phyloP scores from a whole-genome alignment of 2,329 filamentous ascomycete genomes.

The Bisporella sp. region DNA sequence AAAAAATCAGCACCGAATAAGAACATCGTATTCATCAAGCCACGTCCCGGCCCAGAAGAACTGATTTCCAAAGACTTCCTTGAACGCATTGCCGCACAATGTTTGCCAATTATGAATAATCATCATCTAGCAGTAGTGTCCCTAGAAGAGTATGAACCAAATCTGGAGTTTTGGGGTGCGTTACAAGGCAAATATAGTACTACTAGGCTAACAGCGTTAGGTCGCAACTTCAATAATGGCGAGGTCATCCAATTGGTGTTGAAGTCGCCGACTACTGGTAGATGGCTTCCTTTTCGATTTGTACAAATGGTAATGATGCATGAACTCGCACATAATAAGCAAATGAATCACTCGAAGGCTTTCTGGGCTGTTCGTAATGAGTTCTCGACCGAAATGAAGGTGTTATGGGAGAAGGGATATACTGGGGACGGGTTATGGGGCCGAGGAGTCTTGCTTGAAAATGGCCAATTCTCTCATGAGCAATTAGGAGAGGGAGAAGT shows the following conservation, averaged over 20 bases:
- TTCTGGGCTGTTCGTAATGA: constrained; percentile 77
- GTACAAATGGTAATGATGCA: constrained; percentile 97
- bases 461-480: constrained; percentile 51
- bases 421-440: constrained; percentile 83
- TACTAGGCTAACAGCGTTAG: constrained; percentile 34
- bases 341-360: constrained; percentile 80
- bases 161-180: constrained; percentile 61
- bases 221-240: constrained; percentile 85
- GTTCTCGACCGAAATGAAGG: constrained; percentile 65
- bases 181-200: not conserved
- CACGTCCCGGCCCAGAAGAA: constrained; percentile 58
- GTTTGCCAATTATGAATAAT: constrained; percentile 63
- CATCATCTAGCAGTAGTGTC: constrained; percentile 58
- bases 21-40: constrained; percentile 79
- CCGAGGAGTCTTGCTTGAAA: constrained; percentile 54
- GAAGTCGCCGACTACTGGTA: constrained; percentile 53
- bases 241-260: constrained; percentile 83
- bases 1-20: constrained; percentile 68
- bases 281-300: constrained; percentile 75
- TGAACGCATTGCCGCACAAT: constrained; percentile 74
- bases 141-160: constrained; percentile 76
- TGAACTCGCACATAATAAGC: constrained; percentile 72
- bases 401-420: constrained; percentile 63
- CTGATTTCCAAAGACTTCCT: constrained; percentile 61
- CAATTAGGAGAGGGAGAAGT: constrained; percentile 45